A percentile compares a stretch with the other conserved stretches of the same genome.
Evolutionary conservation across 352 stramenopile genomes (phyloP).

Genomic region (Globisporangium irregulare): DNA sequence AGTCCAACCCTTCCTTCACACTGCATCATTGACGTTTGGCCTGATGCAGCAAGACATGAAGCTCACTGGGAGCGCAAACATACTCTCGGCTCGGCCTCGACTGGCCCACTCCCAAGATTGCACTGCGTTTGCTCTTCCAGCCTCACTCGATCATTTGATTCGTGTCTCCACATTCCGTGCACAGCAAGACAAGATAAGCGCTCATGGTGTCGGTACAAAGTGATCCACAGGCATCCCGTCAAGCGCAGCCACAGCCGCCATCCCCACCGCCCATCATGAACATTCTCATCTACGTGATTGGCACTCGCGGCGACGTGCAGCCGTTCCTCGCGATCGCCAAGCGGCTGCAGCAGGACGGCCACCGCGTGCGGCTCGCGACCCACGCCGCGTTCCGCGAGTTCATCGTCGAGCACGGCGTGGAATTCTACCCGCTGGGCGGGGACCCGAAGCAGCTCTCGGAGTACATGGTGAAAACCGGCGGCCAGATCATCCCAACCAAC

Average conservation of each 20-base stretch:
- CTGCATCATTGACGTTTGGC: neutral
- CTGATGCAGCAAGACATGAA: neutral
- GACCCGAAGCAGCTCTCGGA: slow-evolving; percentile 74
- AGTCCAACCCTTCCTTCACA: neutral
- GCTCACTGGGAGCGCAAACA: neutral
- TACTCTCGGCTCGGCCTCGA: neutral
- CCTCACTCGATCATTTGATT: neutral
- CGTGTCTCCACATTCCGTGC: neutral
- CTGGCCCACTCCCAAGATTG: neutral
- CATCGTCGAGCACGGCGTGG: slow-evolving; percentile 66
- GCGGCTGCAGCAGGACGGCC: slow-evolving; percentile 76
- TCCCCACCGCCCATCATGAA: slow-evolving; percentile 32
- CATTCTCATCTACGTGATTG: slow-evolving; percentile 89
- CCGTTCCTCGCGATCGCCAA: slow-evolving; percentile 87
- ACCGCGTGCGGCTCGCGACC: slow-evolving; percentile 90
- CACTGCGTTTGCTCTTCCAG: neutral
- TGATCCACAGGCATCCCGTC: no score
- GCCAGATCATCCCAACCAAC: slow-evolving; percentile 69
- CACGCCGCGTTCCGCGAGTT: slow-evolving; percentile 87
- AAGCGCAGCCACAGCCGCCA: no score
- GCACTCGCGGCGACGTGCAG: slow-evolving; percentile 86
- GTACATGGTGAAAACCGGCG: slow-evolving; percentile 92
- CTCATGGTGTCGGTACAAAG: neutral
- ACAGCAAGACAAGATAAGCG: neutral
- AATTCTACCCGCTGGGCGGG: slow-evolving; percentile 78